Base-by-base conservation (phyloP, 2,329 filamentous ascomycete species). In the Paraphoma sp. region DNA sequence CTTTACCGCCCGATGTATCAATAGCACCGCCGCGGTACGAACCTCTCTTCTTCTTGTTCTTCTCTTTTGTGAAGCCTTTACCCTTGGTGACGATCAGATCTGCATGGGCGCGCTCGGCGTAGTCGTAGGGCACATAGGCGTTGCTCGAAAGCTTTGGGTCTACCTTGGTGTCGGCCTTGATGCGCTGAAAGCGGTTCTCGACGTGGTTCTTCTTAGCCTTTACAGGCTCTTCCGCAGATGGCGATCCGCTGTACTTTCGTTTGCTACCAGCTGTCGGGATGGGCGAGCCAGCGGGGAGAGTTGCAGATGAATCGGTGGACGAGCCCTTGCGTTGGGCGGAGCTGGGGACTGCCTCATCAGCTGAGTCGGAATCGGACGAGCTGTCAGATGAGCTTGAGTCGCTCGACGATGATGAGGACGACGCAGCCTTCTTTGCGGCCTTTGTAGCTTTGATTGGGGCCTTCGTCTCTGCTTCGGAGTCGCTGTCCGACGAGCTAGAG, bases 51-150 rank as follows among this genome's bases (percentile, higher is more conserved):
- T 80, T 79, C 76, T 99, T 99, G 81, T 99, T 99, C 88, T 99
- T 99, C 83, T 98, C 95, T 83, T 99, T 99, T 57, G 94, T 98
- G 80, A 99, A 99, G 4, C 92, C 93, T 81, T 97, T 98, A 70
- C 95, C 95, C 76, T 90, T 92, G 31, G 94, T 98, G 40, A 97
- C 86, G 47, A 93, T 91, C 61, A 99, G 81, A 74, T 97, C 93
- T 65, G 92, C 86, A 73, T 93, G 91, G 8, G 96, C 96, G 67
- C 88, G 88, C 68, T 95, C 89, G 23, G 93, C 94, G 79, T 98
- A 99, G 62, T 90, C 89, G 75, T 97, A 92, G 18, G 88, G 83
- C 10, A 92, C 83, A 75, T 94, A 98, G 12, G 86, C 86, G 78
- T 98, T 97, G 67, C 89, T 93, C 2, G 87, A 74, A 67, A 93